A percentile compares a stretch with the other conserved stretches of the same genome.
These are phyloP conservation scores for Auricularia sp. DNA, from an alignment of 768 basidiomycete species.

Conservation along the genomic window DNA sequence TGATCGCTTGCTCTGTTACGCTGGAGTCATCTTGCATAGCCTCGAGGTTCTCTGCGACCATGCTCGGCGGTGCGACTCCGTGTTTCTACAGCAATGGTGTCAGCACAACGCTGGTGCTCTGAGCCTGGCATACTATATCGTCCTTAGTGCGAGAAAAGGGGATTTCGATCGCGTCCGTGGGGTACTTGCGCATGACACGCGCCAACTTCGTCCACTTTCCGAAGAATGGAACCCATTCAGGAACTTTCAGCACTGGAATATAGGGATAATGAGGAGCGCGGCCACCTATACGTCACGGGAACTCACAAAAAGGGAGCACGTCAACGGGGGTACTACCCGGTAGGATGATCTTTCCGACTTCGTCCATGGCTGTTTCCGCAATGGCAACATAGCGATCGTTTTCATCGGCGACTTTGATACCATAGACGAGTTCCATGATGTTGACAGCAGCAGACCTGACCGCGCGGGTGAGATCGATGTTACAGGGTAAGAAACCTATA, in stretches of 20 bases:
- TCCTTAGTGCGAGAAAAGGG: neutral
- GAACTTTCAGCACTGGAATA: neutral
- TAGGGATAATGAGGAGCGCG: too few species aligned
- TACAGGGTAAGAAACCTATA: neutral
- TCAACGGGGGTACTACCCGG: slow-evolving; percentile 25
- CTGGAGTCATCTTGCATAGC: neutral
- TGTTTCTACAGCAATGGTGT: neutral
- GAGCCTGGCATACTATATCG: neutral
- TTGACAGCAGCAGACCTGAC: slow-evolving; percentile 23
- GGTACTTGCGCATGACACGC: neutral
- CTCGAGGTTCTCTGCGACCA: neutral
- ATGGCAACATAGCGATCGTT: slow-evolving; percentile 28
- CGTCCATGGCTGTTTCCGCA: slow-evolving; percentile 15
- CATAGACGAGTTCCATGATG: slow-evolving; percentile 32
- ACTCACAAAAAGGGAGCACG: slow-evolving; percentile 22
- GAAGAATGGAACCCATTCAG: neutral
- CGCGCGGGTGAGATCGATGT: neutral
- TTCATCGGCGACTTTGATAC: slow-evolving; percentile 25
- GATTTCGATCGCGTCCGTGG: neutral
- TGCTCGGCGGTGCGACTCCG: neutral
- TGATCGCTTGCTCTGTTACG: neutral
- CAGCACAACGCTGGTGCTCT: neutral
- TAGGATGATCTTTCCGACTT: slow-evolving; percentile 16
- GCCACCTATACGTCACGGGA: neutral
- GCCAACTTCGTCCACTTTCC: neutral